Base-by-base conservation (phyloP, 768 basidiomycete genomes). In the Mycena galericulata region DNA sequence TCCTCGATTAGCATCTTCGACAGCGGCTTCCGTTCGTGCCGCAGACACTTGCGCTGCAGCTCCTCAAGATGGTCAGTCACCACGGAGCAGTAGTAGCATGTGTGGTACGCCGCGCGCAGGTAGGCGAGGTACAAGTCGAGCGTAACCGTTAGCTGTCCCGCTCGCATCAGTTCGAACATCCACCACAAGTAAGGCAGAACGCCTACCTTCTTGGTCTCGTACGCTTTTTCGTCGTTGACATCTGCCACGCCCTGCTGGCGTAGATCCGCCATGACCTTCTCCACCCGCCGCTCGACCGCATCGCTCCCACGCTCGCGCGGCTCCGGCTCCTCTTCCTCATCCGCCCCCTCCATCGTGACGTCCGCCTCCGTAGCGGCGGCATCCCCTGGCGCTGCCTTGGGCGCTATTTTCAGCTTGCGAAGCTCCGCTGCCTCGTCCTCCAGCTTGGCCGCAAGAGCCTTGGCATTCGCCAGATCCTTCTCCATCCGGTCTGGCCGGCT, bases 71-170 rank as follows among this genome's bases (percentile, higher is more conserved):
- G 96, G 82, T 97, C 92, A 78, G 91, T 92, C 73, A 94, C 89
- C 77, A 95, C 90, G 74, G 92, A 91, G 86, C 98, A 99, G 83
- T 99, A 99, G 83, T 97, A 99, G 88, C 98, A 98, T 76, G 94
- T 91, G 87, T 95, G 88, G 81, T 92, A 96, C 61, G 94, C 97
- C 78, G 90, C 87, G 73, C 98, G 94, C 76, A 99, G 84, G 82
- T 98, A 99, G 57, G 92, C 91, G 79, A 99, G 85, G 81, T 96
- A 96, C 79, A 97, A 84, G 83, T 99, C 98, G 80, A 98, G 87
- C 74, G 93, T 88, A 75, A 96, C 83, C 75, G 89, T 87, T 74
- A 89, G 89, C 94, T 96, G 77, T 3, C 55, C 74, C n/a, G n/a
- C n/a, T n/a, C 67, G 34, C 59, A 74, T 53, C 43, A 62, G 15